A percentile compares a stretch with the other conserved stretches of the same genome.
These are phyloP conservation scores for Saccharomyces paradoxus DNA, from an alignment of 805 yeast genomes.

Conservation along the genomic window DNA sequence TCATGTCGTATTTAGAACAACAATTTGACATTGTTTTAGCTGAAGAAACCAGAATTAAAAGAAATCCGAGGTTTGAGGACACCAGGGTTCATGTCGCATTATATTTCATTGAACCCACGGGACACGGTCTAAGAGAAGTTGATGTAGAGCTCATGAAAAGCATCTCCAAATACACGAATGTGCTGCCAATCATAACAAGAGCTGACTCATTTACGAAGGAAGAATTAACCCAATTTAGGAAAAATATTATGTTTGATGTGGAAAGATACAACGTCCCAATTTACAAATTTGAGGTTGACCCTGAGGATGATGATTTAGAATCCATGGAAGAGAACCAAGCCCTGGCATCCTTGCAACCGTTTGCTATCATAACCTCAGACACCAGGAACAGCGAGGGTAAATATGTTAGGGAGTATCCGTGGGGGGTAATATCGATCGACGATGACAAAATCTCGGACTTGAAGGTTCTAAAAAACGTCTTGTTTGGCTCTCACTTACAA, in stretches of 20 bases:
- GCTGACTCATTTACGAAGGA: constrained; percentile 62
- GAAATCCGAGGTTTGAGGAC: constrained; percentile 78
- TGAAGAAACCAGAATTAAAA: constrained; percentile 77
- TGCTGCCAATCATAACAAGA: constrained; percentile 60
- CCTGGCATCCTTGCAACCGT: constrained; percentile 61
- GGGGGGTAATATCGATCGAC: constrained; percentile 56
- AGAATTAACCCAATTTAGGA: constrained; percentile 54
- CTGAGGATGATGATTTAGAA: constrained; percentile 64
- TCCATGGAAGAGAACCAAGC: constrained; percentile 60
- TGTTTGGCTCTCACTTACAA: constrained; percentile 76
- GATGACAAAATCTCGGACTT: constrained; percentile 47
- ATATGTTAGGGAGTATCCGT: constrained; percentile 63
- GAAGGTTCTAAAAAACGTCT: constrained; percentile 51
- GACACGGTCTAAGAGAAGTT: constrained; percentile 70
- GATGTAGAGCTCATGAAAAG: constrained; percentile 67
- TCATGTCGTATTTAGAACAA: constrained; percentile 59
- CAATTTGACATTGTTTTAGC: constrained; percentile 73
- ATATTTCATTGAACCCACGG: constrained; percentile 67
- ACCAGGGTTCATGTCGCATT: constrained; percentile 67
- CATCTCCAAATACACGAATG: constrained; percentile 63
- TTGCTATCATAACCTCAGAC: constrained; percentile 64
- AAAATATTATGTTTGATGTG: constrained; percentile 52
- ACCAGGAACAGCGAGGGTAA: constrained; percentile 48
- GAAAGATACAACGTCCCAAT: constrained; percentile 64
- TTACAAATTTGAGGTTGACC: constrained; percentile 63